These are phyloP conservation scores for Gonium pectorale DNA, from an alignment of 139 green algal genomes.

Conservation along the genomic window DNA sequence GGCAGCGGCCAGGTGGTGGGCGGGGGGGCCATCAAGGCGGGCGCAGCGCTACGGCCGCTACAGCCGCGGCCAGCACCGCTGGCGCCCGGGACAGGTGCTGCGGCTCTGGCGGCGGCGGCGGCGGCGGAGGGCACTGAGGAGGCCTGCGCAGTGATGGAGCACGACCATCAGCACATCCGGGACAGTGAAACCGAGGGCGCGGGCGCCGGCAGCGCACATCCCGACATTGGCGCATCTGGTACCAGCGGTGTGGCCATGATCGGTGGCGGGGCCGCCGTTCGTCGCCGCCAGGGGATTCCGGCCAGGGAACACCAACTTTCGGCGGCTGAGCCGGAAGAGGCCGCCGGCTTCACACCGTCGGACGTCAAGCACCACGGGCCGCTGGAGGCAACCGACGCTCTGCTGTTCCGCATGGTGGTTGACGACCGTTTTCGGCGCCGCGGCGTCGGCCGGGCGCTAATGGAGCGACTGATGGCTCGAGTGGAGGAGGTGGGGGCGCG, in stretches of 20 bases:
- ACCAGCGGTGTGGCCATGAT: too few species aligned
- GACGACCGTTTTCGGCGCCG: not conserved
- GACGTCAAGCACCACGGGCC: not conserved
- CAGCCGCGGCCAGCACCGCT: not conserved
- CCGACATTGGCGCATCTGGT: too few species aligned
- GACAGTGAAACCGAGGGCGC: not conserved
- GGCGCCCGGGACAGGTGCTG: not conserved
- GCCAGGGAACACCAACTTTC: too few species aligned
- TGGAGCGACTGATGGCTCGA: not conserved
- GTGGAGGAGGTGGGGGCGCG: not conserved
- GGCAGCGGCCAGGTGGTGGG: slow-evolving; percentile 2
- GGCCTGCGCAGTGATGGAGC: too few species aligned
- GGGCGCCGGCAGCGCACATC: too few species aligned
- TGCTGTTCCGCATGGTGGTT: not conserved
- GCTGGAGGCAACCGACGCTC: not conserved
- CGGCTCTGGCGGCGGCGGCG: not conserved
- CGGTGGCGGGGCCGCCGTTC: too few species aligned
- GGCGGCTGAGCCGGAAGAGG: not conserved
- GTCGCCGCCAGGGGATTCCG: too few species aligned
- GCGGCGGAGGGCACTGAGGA: too few species aligned
- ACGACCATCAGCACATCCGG: too few species aligned
- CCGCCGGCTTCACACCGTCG: not conserved
- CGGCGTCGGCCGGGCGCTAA: slow-evolving; percentile 1
- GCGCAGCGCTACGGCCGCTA: not conserved
- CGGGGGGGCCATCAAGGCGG: not conserved